Conservation (phyloP, 202 grass and related monocot species). For the Hordeum pubiflorum region DNA sequence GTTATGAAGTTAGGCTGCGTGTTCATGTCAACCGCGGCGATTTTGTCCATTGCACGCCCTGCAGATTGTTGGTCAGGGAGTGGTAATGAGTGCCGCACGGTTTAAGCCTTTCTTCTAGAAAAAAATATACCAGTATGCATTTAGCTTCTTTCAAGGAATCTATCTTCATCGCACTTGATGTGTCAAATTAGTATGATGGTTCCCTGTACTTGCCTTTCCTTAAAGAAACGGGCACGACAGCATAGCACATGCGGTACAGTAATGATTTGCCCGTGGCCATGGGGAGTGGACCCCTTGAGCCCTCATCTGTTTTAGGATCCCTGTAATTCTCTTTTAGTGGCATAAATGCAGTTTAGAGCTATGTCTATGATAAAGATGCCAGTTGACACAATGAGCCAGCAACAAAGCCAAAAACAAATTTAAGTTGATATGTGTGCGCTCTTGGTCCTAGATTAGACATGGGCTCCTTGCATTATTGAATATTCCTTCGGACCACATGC, state of each 20-base stretch:
- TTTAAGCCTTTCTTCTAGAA: background rate
- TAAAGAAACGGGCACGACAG: background rate
- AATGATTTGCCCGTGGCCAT: background rate
- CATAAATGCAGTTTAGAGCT: background rate
- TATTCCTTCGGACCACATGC: background rate
- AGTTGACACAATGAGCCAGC: slow-evolving; percentile 12
- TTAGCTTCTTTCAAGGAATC: slow-evolving; percentile 17
- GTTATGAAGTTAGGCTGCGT: background rate
- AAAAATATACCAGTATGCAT: background rate
- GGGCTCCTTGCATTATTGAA: slow-evolving; percentile 13
- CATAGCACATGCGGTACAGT: background rate
- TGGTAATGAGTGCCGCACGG: background rate
- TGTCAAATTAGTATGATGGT: background rate
- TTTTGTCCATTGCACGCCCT: background rate
- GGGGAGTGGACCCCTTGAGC: background rate
- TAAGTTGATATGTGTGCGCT: background rate
- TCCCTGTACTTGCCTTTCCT: slow-evolving; percentile 22
- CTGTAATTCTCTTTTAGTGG: background rate
- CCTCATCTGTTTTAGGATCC: background rate
- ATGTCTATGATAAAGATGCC: background rate
- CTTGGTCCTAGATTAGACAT: slow-evolving; percentile 4
- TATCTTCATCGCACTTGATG: background rate
- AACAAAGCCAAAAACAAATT: background rate
- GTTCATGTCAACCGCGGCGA: background rate
- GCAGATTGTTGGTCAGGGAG: background rate